Evolutionary conservation across 345 rosid genomes (phyloP).

Genomic region (Brassica incana): DNA sequence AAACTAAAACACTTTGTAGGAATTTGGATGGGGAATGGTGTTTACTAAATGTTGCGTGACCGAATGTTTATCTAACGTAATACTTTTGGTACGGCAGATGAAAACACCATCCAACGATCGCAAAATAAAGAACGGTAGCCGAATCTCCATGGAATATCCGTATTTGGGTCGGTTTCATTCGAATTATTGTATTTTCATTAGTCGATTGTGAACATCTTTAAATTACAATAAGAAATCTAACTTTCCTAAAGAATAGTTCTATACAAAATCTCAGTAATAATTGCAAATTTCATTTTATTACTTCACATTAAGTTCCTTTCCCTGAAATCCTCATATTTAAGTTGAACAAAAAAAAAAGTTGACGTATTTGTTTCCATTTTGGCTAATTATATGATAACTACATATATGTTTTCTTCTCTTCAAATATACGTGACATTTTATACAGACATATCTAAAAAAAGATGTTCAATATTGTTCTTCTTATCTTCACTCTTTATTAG

Average conservation of each 20-base stretch:
- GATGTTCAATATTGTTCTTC: constrained; percentile 58
- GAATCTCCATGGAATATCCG: constrained; percentile 4
- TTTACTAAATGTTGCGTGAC: not conserved
- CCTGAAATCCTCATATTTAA: not conserved
- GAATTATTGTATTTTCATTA: not conserved
- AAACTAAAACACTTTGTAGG: no score
- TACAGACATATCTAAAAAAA: constrained; percentile 27
- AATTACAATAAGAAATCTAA: not conserved
- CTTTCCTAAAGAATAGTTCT: no score
- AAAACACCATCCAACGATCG: not conserved
- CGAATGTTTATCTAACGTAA: constrained; percentile 11
- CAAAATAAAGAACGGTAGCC: constrained; percentile 8
- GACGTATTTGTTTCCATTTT: not conserved
- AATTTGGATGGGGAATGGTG: not conserved
- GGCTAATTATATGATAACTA: no score
- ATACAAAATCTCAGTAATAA: no score
- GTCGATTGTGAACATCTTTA: not conserved
- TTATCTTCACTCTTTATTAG: constrained; percentile 54
- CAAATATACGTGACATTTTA: no score
- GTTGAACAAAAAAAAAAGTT: no score
- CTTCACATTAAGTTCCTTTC: not conserved
- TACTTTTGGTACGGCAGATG: not conserved
- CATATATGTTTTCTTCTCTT: no score
- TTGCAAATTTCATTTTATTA: no score
- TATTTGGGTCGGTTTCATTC: no score